Base-by-base conservation (phyloP, 1,139 yeast genomes). In the Arxiozyma slooffiae region DNA sequence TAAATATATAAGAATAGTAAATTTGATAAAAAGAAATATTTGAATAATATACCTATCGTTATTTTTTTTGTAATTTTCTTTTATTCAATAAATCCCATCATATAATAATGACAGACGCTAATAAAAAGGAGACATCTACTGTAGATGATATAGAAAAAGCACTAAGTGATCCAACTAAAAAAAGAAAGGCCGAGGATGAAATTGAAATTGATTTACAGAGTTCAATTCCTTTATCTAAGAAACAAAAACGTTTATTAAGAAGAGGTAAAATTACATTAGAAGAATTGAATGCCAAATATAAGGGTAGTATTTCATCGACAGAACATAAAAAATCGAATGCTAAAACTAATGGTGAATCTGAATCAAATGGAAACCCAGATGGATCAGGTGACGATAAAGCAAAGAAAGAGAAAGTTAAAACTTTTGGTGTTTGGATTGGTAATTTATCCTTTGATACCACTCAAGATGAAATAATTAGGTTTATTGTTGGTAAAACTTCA, bases 341-440 rank as follows among this genome's bases (percentile, higher is more conserved):
- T 18, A 51, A 57, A 46, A 52, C 55, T 16, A 60, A 55, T 30
- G 56, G 50, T 41, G 53, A 52, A n/a, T 46, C 44, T 18, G 38
- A 18, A n/a, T 53, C 57, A 46, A 51, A 50, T 9, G 51, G 41
- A 26, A 21, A 37, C 18, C 24, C 7, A 14, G 39, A 30, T 14
- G 3, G 6, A 30, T 47, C 45, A 39, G 47, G 52, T 44, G 56
- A 53, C 45, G 58, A 52, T 22, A 56, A 55, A 46, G 49, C 70
- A 65, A 57, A 75, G 75, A 48, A 71, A 66, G 59, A 76, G 74
- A 78, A 76, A 50, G 23, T 18, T 18, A 26, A 26, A 21, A 26
- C 44, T 26, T 80, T 72, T 60, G 95, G 95, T 45, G 94, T 89
- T 24, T 92, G 98, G 98, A 78, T 92, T 45, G 98, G 98, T 46